Conservation (phyloP, 2,329 filamentous ascomycete species). For the Phialophora verrucosa region DNA sequence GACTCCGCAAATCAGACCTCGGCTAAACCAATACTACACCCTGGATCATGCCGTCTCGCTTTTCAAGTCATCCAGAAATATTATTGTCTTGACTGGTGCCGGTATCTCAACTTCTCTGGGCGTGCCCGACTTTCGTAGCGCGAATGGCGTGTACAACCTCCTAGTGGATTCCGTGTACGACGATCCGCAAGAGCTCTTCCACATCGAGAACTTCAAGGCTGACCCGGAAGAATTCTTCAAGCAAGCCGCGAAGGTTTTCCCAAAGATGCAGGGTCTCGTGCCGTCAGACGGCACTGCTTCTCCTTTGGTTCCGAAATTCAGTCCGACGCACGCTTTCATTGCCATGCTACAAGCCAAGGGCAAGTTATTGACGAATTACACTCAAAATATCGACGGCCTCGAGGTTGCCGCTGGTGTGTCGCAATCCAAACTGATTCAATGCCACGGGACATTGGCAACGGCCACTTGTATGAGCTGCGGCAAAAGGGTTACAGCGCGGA, state of each 20-base stretch:
- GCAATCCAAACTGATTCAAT: conserved; percentile 85
- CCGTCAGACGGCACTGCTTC: conserved; percentile 13
- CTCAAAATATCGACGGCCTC: conserved; percentile 97
- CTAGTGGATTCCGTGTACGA: conserved; percentile 75
- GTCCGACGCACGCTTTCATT: conserved; percentile 94
- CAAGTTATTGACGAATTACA: conserved; percentile 95
- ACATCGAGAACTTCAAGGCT: conserved; percentile 82
- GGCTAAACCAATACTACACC: conserved; percentile 70
- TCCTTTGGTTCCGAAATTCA: conserved; percentile 67
- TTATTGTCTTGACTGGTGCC: conserved; percentile 92
- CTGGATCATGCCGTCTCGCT: conserved; percentile 85
- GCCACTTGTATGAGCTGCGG: conserved; percentile 86
- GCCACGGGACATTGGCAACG: conserved; percentile 93
- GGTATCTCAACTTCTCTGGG: conserved; percentile 96
- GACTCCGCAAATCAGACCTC: conserved; percentile 29
- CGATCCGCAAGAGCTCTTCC: conserved; percentile 95
- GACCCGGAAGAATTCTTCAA: conserved; percentile 86
- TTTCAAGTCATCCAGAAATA: conserved; percentile 75
- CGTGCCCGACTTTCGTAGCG: conserved; percentile 95
- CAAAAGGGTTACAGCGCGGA: conserved; percentile 73
- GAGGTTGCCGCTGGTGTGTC: conserved; percentile 84
- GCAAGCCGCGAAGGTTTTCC: conserved; percentile 73
- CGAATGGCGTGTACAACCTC: conserved; percentile 64
- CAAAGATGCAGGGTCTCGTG: conserved; percentile 54
- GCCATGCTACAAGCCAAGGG: conserved; percentile 82